Evolutionary conservation across 202 grass and related monocot genomes (phyloP), one percentile per base, ranked within the genome.

Genomic region (Musa balbisiana): DNA sequence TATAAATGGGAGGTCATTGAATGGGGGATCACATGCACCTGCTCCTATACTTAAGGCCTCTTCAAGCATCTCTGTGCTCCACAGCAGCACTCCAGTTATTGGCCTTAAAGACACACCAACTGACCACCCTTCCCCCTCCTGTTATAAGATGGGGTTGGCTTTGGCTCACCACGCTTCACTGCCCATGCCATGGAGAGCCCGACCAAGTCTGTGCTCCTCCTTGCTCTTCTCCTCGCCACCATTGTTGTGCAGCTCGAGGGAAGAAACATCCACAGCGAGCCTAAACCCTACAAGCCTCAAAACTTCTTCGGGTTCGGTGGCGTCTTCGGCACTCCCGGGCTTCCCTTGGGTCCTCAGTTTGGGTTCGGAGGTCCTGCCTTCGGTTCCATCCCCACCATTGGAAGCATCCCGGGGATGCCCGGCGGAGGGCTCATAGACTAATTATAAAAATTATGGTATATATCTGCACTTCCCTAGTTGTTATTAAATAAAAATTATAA

Each of bases 231-330:
- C 43, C 20, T 67, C 22, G 62, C 62, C 65, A 49, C 65, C 11
- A 17, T 5, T 67, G 12, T 49, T 49, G 13, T 12, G 14, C 8
- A 26, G 13, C 65, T 67, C 4, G 25, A 49, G 17, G 65, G 27
- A 43, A 67, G 65, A 33, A 17, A 67, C 65, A 67, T 67, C 25
- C 16, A 67, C 26, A 19, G 4, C 65, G 8, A 43, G 65, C 13
- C 65, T 33, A 17, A 67, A 14, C 13, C 11, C 26, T 67, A 67
- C 65, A 67, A 67, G 12, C 26, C 65, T 29, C 65, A 67, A 8
- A 67, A 67, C 20, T 67, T 67, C 65, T 67, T 67, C 27, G 65
- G 26, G 10, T 67, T 43, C 24, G 65, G 65, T 14, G 65, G 24
- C 12, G 29, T 67, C 25, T 67, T 43, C 5, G 65, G 65, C 25